Conservation (phyloP, 2,329 filamentous ascomycete species). For the Emergomyces orientalis region DNA sequence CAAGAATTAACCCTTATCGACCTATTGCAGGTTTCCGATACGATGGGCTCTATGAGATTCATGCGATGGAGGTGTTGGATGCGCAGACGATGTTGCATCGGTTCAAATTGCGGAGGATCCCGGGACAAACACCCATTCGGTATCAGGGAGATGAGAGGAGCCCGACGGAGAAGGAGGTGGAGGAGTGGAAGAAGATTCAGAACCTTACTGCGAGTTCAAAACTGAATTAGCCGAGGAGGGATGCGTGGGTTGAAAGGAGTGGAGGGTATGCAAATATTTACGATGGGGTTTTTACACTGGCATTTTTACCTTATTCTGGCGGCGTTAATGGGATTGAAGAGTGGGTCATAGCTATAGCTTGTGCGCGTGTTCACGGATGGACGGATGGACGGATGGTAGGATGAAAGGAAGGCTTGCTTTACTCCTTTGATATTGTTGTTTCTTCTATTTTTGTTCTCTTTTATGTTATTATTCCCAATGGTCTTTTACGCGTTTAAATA, state of each 20-base stretch:
- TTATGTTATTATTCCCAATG: neutral
- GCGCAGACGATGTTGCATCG: conserved; percentile 34
- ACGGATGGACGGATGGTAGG: too few species aligned
- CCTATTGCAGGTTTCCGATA: conserved; percentile 46
- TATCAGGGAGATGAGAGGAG: conserved; percentile 32
- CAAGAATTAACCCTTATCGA: conserved; percentile 31
- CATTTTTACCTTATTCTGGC: neutral
- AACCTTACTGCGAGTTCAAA: conserved; percentile 2
- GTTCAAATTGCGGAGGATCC: conserved; percentile 40
- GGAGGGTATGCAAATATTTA: neutral
- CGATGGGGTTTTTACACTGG: neutral
- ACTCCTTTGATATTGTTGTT: neutral
- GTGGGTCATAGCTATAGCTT: too few species aligned
- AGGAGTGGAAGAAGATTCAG: conserved; percentile 10
- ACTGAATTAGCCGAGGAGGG: neutral
- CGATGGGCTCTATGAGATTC: conserved; percentile 48
- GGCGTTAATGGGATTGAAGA: too few species aligned
- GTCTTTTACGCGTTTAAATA: neutral
- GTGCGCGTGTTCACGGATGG: too few species aligned
- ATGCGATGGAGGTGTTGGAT: conserved; percentile 32
- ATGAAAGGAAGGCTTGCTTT: too few species aligned
- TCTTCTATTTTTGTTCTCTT: neutral
- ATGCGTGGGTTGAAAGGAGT: neutral
- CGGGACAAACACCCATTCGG: conserved; percentile 42
- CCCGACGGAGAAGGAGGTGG: conserved; percentile 37